Percentiles rank a stretch among this genome's conserved stretches.
phyloP scores from a whole-genome alignment of 495 filamentous ascomycete genomes.

The Penicillium goetzii region DNA sequence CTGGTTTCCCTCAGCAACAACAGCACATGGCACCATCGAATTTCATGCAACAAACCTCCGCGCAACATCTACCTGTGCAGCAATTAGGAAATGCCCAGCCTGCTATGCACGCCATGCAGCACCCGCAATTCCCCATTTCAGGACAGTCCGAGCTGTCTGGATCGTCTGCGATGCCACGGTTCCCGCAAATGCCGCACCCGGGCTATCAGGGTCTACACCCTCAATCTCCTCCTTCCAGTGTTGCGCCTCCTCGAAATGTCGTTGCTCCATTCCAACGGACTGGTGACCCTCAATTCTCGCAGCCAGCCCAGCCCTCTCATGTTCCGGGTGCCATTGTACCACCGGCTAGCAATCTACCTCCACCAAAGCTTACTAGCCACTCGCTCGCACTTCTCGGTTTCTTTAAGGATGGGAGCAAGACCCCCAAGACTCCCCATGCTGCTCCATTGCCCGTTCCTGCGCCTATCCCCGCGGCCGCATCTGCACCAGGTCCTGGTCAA shows the following conservation, averaged over 20 bases:
- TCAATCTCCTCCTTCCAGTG: slow-evolving; percentile 19
- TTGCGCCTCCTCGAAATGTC: slow-evolving; percentile 27
- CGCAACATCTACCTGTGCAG: slow-evolving; percentile 24
- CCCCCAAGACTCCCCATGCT: slow-evolving; percentile 37
- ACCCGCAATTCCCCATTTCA: slow-evolving; percentile 16
- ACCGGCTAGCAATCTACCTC: slow-evolving; percentile 59
- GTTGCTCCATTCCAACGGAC: slow-evolving; percentile 57
- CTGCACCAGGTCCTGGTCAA: slow-evolving; percentile 22
- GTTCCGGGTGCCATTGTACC: slow-evolving; percentile 53
- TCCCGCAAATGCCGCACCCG: slow-evolving; percentile 19
- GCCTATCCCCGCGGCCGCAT: neutral
- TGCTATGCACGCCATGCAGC: slow-evolving; percentile 13
- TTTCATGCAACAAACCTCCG: slow-evolving; percentile 30
- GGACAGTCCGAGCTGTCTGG: slow-evolving; percentile 21
- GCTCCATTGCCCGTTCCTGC: slow-evolving; percentile 29
- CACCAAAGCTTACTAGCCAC: slow-evolving; percentile 66
- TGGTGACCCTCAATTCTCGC: slow-evolving; percentile 54
- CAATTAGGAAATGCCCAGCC: slow-evolving; percentile 17
- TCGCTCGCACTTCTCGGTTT: slow-evolving; percentile 65
- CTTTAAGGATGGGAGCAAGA: slow-evolving; percentile 57
- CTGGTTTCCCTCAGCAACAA: slow-evolving; percentile 42
- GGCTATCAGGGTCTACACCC: slow-evolving; percentile 17
- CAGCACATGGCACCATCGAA: slow-evolving; percentile 29
- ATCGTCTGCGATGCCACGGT: slow-evolving; percentile 20
- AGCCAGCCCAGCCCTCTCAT: slow-evolving; percentile 43